phyloP scores from a whole-genome alignment of 1,284 basidiomycete species.

The Stereum hirsutum region DNA sequence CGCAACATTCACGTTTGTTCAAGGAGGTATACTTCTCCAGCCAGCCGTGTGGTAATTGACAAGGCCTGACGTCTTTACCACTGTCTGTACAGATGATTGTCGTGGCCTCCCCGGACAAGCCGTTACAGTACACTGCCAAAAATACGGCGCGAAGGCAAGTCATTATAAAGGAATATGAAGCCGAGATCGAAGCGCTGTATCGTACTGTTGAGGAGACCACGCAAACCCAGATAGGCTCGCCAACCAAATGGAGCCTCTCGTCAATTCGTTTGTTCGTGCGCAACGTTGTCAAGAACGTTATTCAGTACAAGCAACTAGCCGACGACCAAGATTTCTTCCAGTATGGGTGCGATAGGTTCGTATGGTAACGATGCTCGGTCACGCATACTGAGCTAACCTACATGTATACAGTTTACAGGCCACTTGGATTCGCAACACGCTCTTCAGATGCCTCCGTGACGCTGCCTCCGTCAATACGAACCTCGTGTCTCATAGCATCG shows the following conservation, averaged over 20 bases:
- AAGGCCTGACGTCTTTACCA: neutral
- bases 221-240: conserved; percentile 6
- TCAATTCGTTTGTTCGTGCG: conserved; percentile 13
- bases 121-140: conserved; percentile 24
- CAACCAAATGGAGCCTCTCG: conserved; percentile 16
- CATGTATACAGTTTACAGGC: conserved; percentile 20
- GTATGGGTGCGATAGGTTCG: conserved; percentile 26
- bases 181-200: conserved; percentile 22
- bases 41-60: neutral
- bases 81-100: conserved; percentile 19
- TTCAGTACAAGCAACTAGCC: conserved; percentile 6
- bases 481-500: conserved; percentile 17
- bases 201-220: conserved; percentile 15
- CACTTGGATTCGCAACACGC: conserved; percentile 25
- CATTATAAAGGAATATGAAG: conserved; percentile 19
- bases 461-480: conserved; percentile 10
- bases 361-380: neutral
- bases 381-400: neutral
- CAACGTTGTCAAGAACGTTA: conserved; percentile 11
- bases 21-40: conserved; percentile 14
- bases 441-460: conserved; percentile 18
- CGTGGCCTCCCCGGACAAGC: conserved; percentile 16
- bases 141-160: conserved; percentile 19
- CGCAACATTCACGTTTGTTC: conserved; percentile 29
- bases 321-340: conserved; percentile 25